Evolutionary conservation across 345 rosid species (phyloP).

Genomic region (Psidium guajava): DNA sequence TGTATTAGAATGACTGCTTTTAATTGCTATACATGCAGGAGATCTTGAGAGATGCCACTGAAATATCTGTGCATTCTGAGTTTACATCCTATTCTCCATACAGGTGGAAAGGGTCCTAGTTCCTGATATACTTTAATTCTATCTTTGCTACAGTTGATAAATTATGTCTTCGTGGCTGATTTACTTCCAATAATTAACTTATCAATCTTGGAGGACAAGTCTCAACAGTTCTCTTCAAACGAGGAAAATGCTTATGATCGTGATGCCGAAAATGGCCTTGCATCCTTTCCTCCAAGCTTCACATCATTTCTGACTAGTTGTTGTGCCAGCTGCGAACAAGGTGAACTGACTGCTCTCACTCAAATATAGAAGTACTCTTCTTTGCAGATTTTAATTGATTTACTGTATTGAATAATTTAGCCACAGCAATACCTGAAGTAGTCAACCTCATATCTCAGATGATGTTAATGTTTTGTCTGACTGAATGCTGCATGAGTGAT

Average conservation of each 20-base stretch:
- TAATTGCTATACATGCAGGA: constrained; percentile 20
- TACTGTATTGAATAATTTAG: constrained; percentile 16
- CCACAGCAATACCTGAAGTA: constrained; percentile 20
- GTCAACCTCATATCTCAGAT: constrained; percentile 58
- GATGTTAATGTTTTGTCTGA: constrained; percentile 30
- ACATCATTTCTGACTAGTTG: constrained; percentile 52
- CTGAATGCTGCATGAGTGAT: not conserved
- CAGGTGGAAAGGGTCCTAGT: constrained; percentile 21
- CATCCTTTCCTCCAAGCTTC: constrained; percentile 70
- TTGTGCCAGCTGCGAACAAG: constrained; percentile 34
- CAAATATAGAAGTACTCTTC: not conserved
- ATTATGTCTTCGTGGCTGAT: not conserved
- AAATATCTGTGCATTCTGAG: constrained; percentile 36
- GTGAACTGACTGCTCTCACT: constrained; percentile 13
- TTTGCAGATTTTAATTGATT: not conserved
- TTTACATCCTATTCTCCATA: constrained; percentile 18
- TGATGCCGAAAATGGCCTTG: constrained; percentile 10
- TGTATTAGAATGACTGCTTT: not conserved
- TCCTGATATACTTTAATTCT: not conserved
- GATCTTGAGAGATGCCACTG: constrained; percentile 15
- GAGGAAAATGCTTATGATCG: constrained; percentile 14
- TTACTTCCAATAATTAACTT: not conserved
- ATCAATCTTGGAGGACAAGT: constrained; percentile 10
- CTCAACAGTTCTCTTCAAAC: constrained; percentile 19
- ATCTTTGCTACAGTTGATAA: not conserved